Evolutionary conservation across 768 basidiomycete species (phyloP), one percentile per base, ranked within the genome.

Genomic region (Termitomyces sp.): DNA sequence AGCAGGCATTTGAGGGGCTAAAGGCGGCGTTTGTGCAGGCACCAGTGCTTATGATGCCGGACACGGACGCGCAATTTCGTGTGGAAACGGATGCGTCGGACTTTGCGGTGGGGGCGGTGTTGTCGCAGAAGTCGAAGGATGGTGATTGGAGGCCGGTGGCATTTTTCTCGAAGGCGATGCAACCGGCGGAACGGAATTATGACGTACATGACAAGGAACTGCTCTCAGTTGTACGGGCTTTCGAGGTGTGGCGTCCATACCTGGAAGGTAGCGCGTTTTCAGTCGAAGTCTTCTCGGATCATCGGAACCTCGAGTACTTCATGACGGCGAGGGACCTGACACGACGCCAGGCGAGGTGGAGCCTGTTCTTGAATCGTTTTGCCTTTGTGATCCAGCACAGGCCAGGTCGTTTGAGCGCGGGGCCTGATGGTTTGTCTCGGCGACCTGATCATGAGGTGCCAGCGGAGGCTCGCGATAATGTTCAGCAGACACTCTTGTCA

Each of bases 121-220:
- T 76, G 1, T 68, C 63, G 1, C 72, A 74, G 36, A 49, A 63
- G 60, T 51, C 5, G 11, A 0, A 20, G 45, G n/a, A 45, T 20
- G n/a, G n/a, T 15, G 42, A 43, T 15, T 43, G 42, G 42, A 17
- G 42, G 42, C 42, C 15, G 5, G 42, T 43, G 42, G 45, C 45
- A 45, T 81, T 72, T 57, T 61, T 56, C 14, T 54, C 37, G n/a
- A 54, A 54, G 37, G 17, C n/a, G 2, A 20, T 78, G 3, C 61
- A 37, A 7, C n/a, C 55, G 0, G 69, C 76, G 0, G 75, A 81
- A 58, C 56, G 65, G 5, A 81, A 82, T 63, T 82, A 82, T 65
- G 69, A 74, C n/a, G 68, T 69, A 34, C 34, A 34, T 34, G 34
- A 34, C 34, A 34, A 34, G 34, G 34, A 34, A 34, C 7, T 34